Evolutionary conservation across 2,329 filamentous ascomycete species (phyloP).

Genomic region (Arthrinium phaeospermum): DNA sequence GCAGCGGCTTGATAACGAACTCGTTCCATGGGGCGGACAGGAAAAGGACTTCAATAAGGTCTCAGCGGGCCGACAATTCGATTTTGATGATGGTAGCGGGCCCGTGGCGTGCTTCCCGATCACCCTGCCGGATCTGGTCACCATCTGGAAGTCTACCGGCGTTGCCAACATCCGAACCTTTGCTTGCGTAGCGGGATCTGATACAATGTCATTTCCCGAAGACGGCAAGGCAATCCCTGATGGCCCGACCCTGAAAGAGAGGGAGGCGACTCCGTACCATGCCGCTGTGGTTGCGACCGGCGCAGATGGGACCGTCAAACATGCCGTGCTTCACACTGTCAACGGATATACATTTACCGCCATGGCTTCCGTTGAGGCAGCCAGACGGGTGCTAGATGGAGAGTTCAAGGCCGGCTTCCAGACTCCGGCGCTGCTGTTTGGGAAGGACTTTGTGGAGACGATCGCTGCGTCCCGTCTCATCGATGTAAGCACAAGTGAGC

Average conservation of each 20-base stretch:
- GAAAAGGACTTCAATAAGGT: background rate
- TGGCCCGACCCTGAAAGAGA: slow-evolving; percentile 28
- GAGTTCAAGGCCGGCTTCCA: slow-evolving; percentile 27
- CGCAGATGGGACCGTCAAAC: slow-evolving; percentile 18
- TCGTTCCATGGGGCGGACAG: background rate
- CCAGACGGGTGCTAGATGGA: slow-evolving; percentile 25
- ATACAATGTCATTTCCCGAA: slow-evolving; percentile 22
- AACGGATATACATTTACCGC: slow-evolving; percentile 33
- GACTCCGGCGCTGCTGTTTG: slow-evolving; percentile 29
- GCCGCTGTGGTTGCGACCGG: slow-evolving; percentile 26
- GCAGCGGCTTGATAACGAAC: background rate
- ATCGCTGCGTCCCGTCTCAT: slow-evolving; percentile 14
- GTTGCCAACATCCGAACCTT: slow-evolving; percentile 29
- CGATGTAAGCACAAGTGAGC: background rate
- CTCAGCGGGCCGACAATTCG: slow-evolving; percentile 20
- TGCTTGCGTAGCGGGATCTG: background rate
- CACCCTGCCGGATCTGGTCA: slow-evolving; percentile 32
- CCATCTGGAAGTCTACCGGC: slow-evolving; percentile 27
- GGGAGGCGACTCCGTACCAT: slow-evolving; percentile 28
- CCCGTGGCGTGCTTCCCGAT: slow-evolving; percentile 26
- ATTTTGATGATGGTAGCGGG: slow-evolving; percentile 31
- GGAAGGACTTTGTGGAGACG: slow-evolving; percentile 25
- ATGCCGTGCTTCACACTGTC: slow-evolving; percentile 28
- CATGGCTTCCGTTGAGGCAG: slow-evolving; percentile 28
- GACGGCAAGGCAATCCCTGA: slow-evolving; percentile 22